A percentile compares a stretch with the other conserved stretches of the same genome.
Conservation (phyloP, 2,329 filamentous ascomycete genomes). For the Sarocladium brachiariae region DNA sequence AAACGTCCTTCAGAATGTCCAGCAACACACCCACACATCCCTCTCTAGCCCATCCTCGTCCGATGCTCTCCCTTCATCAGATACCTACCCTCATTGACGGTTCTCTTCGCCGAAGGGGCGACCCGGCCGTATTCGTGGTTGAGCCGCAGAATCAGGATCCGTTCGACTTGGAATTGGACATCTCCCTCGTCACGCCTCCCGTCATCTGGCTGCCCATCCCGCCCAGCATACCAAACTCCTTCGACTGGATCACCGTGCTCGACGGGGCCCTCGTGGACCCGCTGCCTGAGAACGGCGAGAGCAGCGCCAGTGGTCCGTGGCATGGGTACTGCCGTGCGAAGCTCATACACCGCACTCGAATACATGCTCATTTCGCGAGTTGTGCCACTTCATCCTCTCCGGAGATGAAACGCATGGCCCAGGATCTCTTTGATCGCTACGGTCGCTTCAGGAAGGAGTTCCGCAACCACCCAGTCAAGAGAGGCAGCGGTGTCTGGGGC, state of each 20-base stretch:
- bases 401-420: constrained; percentile 2
- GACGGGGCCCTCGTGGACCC: background rate
- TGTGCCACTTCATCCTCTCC: background rate
- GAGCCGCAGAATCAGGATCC: background rate
- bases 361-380: background rate
- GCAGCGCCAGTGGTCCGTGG: background rate
- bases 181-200: background rate
- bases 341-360: background rate
- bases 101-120: background rate
- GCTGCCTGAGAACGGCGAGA: background rate
- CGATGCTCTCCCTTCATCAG: background rate
- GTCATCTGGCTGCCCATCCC: background rate
- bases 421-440: constrained; percentile 5
- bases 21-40: background rate
- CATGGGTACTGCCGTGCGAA: background rate
- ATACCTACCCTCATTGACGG: background rate
- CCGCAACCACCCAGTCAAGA: background rate
- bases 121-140: background rate
- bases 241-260: background rate
- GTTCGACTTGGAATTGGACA: background rate
- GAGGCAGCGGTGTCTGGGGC: constrained; percentile 1
- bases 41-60: too few relatives aligned
- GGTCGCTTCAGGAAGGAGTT: background rate
- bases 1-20: too few relatives aligned
- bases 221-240: too few relatives aligned